phyloP scores from a whole-genome alignment of 2,329 filamentous ascomycete genomes.

The Aspergillus melleus region DNA sequence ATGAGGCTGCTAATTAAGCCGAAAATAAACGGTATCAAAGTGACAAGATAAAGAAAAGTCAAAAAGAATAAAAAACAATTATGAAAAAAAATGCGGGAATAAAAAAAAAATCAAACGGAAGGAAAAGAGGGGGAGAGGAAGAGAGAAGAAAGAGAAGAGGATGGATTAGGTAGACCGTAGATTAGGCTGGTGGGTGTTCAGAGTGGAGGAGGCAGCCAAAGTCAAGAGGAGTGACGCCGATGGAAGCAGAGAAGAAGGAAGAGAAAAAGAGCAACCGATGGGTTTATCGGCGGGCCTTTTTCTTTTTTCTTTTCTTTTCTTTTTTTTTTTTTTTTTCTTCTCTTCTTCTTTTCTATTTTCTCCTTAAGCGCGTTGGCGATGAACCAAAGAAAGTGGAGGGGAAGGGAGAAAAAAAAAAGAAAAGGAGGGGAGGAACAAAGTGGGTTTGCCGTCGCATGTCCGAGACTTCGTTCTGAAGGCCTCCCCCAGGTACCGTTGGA shows the following conservation, averaged over 20 bases:
- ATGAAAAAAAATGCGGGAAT: neutral
- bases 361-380: slow-evolving; percentile 14
- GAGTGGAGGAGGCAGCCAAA: neutral
- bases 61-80: neutral
- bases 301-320: slow-evolving; percentile 1
- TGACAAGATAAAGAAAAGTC: neutral
- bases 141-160: slow-evolving; percentile 1
- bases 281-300: neutral
- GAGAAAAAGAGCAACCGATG: neutral
- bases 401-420: slow-evolving; percentile 16
- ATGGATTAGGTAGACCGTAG: neutral
- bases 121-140: slow-evolving; percentile 5
- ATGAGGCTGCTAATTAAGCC: neutral
- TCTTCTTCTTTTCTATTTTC: slow-evolving; percentile 4
- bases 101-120: neutral
- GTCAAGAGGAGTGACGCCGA: neutral
- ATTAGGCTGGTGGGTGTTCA: neutral
- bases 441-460: slow-evolving; percentile 11
- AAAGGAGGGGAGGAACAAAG: slow-evolving; percentile 14
- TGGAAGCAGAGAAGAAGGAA: neutral
- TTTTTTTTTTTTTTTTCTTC: neutral
- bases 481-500: neutral
- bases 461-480: slow-evolving; percentile 1
- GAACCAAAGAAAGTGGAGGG: slow-evolving; percentile 18
- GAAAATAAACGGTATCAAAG: neutral